Base-by-base conservation (phyloP, 192 early-diverging fungal genomes). In the Rhizoclosmatium globosum region DNA sequence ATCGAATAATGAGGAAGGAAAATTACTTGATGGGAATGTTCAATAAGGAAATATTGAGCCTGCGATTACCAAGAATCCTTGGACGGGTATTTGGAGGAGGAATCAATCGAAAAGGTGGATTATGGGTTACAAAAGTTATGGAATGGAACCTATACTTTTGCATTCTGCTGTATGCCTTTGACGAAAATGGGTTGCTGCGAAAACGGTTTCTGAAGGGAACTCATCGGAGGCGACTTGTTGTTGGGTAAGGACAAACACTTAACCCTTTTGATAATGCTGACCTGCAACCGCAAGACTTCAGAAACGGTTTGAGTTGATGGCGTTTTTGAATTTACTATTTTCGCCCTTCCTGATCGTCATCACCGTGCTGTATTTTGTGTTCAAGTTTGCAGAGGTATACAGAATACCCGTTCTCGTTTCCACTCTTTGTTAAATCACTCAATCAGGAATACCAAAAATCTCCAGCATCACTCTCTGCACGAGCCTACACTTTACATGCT, bases 21-120 rank as follows among this genome's bases (percentile, higher is more conserved):
- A 99, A 99, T 86, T 99, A 98, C 82, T 85, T 96, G 87, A 93
- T 98, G 71, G 96, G 95, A 23, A 80, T 99, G 67, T 96, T 98
- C 83, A 96, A 97, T 87, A 96, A 95, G 79, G 95, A 97, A 42
- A 65, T 97, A 43, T 84, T 99, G 13, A 89, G 98, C 79, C 84
- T 97, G 15, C 85, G 88, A 2, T 84, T 96, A 2, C 95, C 95
- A 0, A 46, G 93, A 17, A 74, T 86, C 17, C 79, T 85, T 41
- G 84, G 82, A 11, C n/a, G n/a, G n/a, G n/a, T n/a, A n/a, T n/a
- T n/a, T n/a, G 79, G 82, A 15, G 76, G 83, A 41, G 91, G 92
- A 47, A 86, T 92, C 43, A 53, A 53, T 57, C 9, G 17, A 11
- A 21, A 43, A 42, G 47, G 47, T 4, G 2, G 19, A 47, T 11